phyloP scores from a whole-genome alignment of 208 protist genomes.

The Leishmania guyanensis region DNA sequence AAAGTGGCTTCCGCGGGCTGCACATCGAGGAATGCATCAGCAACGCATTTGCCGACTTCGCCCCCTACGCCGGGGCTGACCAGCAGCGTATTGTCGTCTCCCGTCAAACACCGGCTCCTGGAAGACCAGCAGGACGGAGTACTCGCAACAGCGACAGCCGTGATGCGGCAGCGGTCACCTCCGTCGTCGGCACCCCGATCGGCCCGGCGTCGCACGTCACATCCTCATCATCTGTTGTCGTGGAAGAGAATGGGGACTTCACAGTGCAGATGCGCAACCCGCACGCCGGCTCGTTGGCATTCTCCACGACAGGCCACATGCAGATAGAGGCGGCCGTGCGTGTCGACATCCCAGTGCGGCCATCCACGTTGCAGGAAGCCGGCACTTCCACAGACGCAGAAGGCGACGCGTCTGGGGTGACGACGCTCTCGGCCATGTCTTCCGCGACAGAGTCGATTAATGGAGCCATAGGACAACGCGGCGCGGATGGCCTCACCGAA shows the following conservation, averaged over 20 bases:
- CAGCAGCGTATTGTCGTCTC: conserved; percentile 59
- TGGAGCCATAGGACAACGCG: not conserved
- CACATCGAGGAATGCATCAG: conserved; percentile 79
- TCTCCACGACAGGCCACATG: conserved; percentile 44
- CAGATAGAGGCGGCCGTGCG: conserved; percentile 40
- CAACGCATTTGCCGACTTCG: conserved; percentile 70
- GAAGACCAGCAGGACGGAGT: conserved; percentile 1
- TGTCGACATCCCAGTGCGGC: conserved; percentile 31
- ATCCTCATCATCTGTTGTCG: conserved; percentile 34
- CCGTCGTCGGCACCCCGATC: conserved; percentile 17
- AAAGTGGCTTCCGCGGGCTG: conserved; percentile 47
- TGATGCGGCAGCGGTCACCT: not conserved
- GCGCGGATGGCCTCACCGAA: not conserved
- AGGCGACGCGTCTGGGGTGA: not conserved
- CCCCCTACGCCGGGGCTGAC: conserved; percentile 81
- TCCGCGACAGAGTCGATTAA: not conserved
- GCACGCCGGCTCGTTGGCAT: conserved; percentile 41
- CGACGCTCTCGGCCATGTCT: not conserved
- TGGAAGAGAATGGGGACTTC: conserved; percentile 59
- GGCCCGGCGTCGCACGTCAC: conserved; percentile 22
- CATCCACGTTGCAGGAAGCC: not conserved
- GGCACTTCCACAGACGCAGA: not conserved
- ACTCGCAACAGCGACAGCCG: not conserved
- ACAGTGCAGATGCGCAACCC: conserved; percentile 35
- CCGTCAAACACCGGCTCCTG: conserved; percentile 36